Conservation (phyloP, 202 grass and related monocot species). For the Musa balbisiana region DNA sequence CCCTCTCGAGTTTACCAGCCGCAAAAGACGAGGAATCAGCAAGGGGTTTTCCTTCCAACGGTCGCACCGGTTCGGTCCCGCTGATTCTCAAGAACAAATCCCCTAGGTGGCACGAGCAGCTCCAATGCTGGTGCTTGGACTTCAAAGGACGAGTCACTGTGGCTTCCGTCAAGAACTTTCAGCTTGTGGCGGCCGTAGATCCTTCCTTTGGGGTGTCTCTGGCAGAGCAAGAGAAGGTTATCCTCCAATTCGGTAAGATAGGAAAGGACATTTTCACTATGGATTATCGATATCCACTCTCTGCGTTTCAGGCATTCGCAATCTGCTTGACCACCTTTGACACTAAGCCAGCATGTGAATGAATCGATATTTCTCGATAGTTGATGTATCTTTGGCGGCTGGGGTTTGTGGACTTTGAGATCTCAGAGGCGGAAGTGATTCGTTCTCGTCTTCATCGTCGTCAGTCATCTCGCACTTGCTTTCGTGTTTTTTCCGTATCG, state of each 20-base stretch:
- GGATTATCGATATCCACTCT: slow-evolving; percentile 22
- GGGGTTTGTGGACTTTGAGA: no score
- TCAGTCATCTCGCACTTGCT: no score
- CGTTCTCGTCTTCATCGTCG: no score
- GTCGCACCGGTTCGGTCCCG: slow-evolving; percentile 35
- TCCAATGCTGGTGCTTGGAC: slow-evolving; percentile 93
- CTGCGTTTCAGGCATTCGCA: slow-evolving; percentile 73
- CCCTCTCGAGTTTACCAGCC: slow-evolving; percentile 25
- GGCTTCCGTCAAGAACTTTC: slow-evolving; percentile 91
- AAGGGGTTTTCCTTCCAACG: slow-evolving; percentile 40
- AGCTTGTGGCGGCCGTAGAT: slow-evolving; percentile 65
- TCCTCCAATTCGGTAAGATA: slow-evolving; percentile 88
- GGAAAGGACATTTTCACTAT: slow-evolving; percentile 95
- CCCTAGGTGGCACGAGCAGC: slow-evolving; percentile 23
- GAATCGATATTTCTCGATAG: neutral
- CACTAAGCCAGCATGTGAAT: slow-evolving; percentile 88
- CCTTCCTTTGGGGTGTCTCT: slow-evolving; percentile 44
- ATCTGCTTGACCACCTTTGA: slow-evolving; percentile 96
- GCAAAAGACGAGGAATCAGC: slow-evolving; percentile 46
- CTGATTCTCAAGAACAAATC: slow-evolving; percentile 85
- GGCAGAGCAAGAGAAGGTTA: slow-evolving; percentile 70
- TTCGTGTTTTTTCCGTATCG: no score
- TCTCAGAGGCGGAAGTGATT: no score
- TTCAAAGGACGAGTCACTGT: slow-evolving; percentile 81
- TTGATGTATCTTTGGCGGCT: neutral